phyloP scores from a whole-genome alignment of 2,329 filamentous ascomycete species.

The Xylaria hypoxylon region DNA sequence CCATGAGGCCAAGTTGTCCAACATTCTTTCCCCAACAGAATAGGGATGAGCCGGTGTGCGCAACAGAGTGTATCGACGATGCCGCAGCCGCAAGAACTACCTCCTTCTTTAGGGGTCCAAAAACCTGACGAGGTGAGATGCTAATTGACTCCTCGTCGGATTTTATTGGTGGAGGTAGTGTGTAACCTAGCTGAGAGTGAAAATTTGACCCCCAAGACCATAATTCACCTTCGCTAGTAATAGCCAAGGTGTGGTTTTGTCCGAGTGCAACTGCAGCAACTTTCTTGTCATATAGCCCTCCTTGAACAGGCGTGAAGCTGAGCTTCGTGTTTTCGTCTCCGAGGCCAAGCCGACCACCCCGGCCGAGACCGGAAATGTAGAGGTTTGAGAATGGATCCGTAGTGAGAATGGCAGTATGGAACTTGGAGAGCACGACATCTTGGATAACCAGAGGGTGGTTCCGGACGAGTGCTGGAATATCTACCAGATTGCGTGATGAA shows the following conservation, averaged over 20 bases:
- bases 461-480: slow-evolving; percentile 78
- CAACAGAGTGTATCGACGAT: slow-evolving; percentile 90
- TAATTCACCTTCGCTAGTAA: slow-evolving; percentile 87
- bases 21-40: slow-evolving; percentile 97
- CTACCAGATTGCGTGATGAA: slow-evolving; percentile 52
- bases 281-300: slow-evolving; percentile 78
- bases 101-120: slow-evolving; percentile 91
- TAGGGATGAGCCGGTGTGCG: slow-evolving; percentile 81
- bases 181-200: slow-evolving; percentile 87
- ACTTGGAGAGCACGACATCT: slow-evolving; percentile 88
- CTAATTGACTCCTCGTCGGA: slow-evolving; percentile 88
- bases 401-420: slow-evolving; percentile 90
- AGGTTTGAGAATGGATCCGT: slow-evolving; percentile 89
- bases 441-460: slow-evolving; percentile 80
- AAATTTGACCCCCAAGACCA: slow-evolving; percentile 95
- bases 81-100: slow-evolving; percentile 83
- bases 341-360: slow-evolving; percentile 87
- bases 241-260: slow-evolving; percentile 88
- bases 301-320: slow-evolving; percentile 83
- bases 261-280: slow-evolving; percentile 84
- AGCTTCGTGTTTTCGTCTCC: slow-evolving; percentile 93
- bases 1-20: slow-evolving; percentile 92
- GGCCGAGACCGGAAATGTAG: slow-evolving; percentile 91
- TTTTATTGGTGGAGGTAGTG: slow-evolving; percentile 72
- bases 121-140: slow-evolving; percentile 85